phyloP scores from a whole-genome alignment of 73 alveolate species.

The Vitrella brassicaformis region DNA sequence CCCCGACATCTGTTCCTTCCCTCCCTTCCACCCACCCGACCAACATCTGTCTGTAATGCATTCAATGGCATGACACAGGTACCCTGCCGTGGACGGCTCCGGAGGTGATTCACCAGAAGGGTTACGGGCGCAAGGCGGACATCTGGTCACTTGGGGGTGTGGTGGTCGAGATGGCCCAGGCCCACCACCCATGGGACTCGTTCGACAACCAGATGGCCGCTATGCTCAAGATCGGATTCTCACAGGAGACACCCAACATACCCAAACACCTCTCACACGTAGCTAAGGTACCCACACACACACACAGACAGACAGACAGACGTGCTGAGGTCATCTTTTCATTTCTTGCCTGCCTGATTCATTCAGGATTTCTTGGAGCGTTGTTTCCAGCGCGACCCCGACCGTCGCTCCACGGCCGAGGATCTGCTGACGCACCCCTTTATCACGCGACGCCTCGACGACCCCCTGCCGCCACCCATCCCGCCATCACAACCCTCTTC shows the following conservation, averaged over 20 bases:
- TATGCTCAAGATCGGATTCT: slow-evolving; percentile 6
- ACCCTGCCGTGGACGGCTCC: slow-evolving; percentile 87
- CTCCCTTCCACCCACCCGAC: too few species aligned
- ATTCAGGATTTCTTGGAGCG: slow-evolving; percentile 16
- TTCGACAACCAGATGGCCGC: slow-evolving; percentile 3
- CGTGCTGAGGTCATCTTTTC: too few species aligned
- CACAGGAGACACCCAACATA: slow-evolving; percentile 3
- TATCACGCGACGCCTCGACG: too few species aligned
- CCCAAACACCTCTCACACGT: slow-evolving; percentile 4
- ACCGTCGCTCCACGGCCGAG: slow-evolving; percentile 28
- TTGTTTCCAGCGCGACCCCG: slow-evolving; percentile 27
- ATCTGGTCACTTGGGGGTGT: slow-evolving; percentile 54
- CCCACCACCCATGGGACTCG: slow-evolving; percentile 47
- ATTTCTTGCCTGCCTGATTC: too few species aligned
- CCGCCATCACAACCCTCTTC: too few species aligned
- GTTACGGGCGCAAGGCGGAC: slow-evolving; percentile 48
- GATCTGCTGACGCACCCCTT: slow-evolving; percentile 16
- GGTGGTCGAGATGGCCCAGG: slow-evolving; percentile 46
- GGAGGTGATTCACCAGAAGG: slow-evolving; percentile 60
- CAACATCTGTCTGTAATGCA: too few species aligned
- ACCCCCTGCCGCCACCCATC: too few species aligned
- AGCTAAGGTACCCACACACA: too few species aligned
- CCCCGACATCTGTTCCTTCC: too few species aligned
- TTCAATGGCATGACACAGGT: slow-evolving; percentile 24
- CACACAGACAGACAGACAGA: too few species aligned